Evolutionary conservation across 23 red algal genomes (phyloP).

Genomic region (Chondrus crispus): DNA sequence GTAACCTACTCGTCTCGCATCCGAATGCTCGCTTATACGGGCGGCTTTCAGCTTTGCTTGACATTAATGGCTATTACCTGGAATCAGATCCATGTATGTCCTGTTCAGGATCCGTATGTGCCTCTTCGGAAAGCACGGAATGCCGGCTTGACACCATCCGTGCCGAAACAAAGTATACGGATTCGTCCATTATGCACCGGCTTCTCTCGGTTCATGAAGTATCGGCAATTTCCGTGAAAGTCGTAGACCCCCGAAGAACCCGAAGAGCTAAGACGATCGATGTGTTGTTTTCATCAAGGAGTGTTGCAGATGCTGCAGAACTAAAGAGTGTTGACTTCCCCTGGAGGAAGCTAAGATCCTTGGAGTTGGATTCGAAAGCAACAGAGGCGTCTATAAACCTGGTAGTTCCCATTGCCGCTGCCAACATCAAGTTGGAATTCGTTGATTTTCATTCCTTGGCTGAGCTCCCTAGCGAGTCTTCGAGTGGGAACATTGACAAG

Average conservation of each 20-base stretch:
- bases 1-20: slow-evolving; percentile 49
- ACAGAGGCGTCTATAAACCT: slow-evolving; percentile 43
- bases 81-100: slow-evolving; percentile 67
- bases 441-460: slow-evolving; percentile 38
- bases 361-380: slow-evolving; percentile 19
- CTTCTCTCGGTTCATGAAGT: slow-evolving; percentile 51
- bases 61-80: slow-evolving; percentile 62
- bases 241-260: slow-evolving; percentile 55
- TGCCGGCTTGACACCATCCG: slow-evolving; percentile 44
- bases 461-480: background rate
- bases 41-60: slow-evolving; percentile 28
- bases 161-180: slow-evolving; percentile 70
- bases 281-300: slow-evolving; percentile 49
- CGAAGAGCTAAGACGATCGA: slow-evolving; percentile 60
- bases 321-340: slow-evolving; percentile 51
- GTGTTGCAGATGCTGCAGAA: slow-evolving; percentile 61
- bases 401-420: slow-evolving; percentile 37
- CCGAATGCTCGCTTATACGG: slow-evolving; percentile 66
- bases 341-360: slow-evolving; percentile 22
- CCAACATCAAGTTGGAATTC: slow-evolving; percentile 65
- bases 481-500: background rate
- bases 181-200: slow-evolving; percentile 63
- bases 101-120: slow-evolving; percentile 57
- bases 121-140: slow-evolving; percentile 18
- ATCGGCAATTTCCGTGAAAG: slow-evolving; percentile 25